These are phyloP conservation scores for Leccinum longicurvipes DNA, from an alignment of 768 basidiomycete species.

Conservation along the genomic window DNA sequence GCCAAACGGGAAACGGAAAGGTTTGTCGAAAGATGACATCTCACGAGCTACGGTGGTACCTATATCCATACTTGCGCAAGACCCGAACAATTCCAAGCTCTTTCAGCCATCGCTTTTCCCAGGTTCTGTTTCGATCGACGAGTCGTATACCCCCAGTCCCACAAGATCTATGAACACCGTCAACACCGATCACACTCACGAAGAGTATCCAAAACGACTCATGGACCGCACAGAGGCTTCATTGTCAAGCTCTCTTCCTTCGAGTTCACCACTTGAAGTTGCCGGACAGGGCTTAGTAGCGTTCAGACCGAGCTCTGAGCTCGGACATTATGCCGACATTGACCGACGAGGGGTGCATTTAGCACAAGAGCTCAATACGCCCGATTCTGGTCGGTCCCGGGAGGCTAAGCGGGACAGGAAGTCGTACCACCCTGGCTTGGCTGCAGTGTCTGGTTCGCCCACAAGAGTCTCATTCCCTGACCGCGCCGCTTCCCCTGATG, in stretches of 20 bases:
- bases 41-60: constrained; percentile 52
- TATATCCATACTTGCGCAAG: constrained; percentile 53
- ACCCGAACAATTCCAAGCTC: constrained; percentile 55
- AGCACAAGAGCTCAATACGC: constrained; percentile 44
- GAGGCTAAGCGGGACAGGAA: constrained; percentile 53
- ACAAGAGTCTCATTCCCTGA: constrained; percentile 32
- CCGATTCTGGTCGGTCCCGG: constrained; percentile 52
- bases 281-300: constrained; percentile 29
- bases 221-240: constrained; percentile 54
- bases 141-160: constrained; percentile 47
- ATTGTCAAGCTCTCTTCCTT: constrained; percentile 59
- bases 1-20: constrained; percentile 36
- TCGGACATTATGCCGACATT: constrained; percentile 76
- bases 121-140: constrained; percentile 22
- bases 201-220: constrained; percentile 36
- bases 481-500: constrained; percentile 45
- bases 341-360: constrained; percentile 32
- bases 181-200: constrained; percentile 26
- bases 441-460: constrained; percentile 49
- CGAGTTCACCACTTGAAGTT: constrained; percentile 43
- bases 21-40: constrained; percentile 59
- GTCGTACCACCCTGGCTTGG: constrained; percentile 61
- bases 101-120: constrained; percentile 44
- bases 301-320: constrained; percentile 71
- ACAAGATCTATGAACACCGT: constrained; percentile 51